Evolutionary conservation across 208 protist genomes (phyloP).

Genomic region (Naegleria fowleri): DNA sequence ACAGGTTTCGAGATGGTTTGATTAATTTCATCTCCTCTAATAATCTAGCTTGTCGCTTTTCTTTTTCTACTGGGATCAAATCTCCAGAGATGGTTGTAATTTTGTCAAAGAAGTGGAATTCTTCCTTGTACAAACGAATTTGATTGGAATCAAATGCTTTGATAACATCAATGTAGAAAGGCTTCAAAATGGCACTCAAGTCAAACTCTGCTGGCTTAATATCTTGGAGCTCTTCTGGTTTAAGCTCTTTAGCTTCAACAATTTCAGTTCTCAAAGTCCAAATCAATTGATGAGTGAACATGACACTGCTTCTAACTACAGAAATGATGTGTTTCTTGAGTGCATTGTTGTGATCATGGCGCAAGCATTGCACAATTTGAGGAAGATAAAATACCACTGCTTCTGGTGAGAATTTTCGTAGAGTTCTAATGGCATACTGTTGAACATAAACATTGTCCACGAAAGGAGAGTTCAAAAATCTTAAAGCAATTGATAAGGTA

Average conservation of each 20-base stretch:
- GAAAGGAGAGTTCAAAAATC: not conserved
- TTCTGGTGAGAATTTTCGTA: not conserved
- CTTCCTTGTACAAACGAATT: not conserved
- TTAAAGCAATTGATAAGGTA: not conserved
- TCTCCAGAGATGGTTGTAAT: not conserved
- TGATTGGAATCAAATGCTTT: not conserved
- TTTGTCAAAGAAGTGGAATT: constrained; percentile 23
- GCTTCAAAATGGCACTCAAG: not conserved
- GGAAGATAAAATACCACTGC: constrained; percentile 16
- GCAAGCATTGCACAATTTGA: constrained; percentile 18
- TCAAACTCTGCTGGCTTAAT: not conserved
- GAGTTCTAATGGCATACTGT: not conserved
- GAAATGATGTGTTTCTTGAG: not conserved
- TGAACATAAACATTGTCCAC: not conserved
- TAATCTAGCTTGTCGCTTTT: not conserved
- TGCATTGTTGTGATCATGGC: not conserved
- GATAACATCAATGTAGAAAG: not conserved
- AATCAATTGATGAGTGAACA: constrained; percentile 28
- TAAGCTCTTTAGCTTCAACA: not conserved
- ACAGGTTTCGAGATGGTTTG: constrained; percentile 41
- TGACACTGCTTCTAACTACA: not conserved
- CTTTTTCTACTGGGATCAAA: not conserved
- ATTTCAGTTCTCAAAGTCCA: constrained; percentile 23
- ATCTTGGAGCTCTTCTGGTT: not conserved
- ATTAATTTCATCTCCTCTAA: not conserved